A percentile compares a stretch with the other conserved stretches of the same genome.
These are phyloP conservation scores for Cercospora sesami DNA, from an alignment of 2,329 filamentous ascomycete species.

Conservation along the genomic window DNA sequence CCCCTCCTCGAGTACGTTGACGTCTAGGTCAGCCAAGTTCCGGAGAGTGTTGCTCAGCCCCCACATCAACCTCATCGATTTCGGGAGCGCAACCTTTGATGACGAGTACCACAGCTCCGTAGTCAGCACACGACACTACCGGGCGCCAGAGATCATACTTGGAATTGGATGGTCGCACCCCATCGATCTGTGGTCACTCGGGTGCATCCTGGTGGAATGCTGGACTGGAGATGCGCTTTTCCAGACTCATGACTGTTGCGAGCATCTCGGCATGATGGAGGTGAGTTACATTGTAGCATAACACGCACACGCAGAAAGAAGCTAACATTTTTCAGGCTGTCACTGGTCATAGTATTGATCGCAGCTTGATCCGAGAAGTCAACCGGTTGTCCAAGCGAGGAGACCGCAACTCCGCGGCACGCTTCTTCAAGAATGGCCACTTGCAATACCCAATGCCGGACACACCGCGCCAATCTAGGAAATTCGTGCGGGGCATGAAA, in stretches of 20 bases:
- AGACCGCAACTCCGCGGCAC: slow-evolving; percentile 34
- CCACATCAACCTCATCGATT: slow-evolving; percentile 67
- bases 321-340: slow-evolving; percentile 30
- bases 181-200: slow-evolving; percentile 70
- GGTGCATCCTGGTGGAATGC: slow-evolving; percentile 68
- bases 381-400: slow-evolving; percentile 32
- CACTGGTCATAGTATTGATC: slow-evolving; percentile 37
- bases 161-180: slow-evolving; percentile 68
- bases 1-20: slow-evolving; percentile 62
- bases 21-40: slow-evolving; percentile 59
- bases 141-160: slow-evolving; percentile 67
- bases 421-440: slow-evolving; percentile 46
- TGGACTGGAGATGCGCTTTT: slow-evolving; percentile 68
- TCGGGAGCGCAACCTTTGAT: slow-evolving; percentile 67
- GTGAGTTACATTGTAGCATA: slow-evolving; percentile 28
- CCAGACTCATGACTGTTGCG: slow-evolving; percentile 67
- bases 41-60: slow-evolving; percentile 64
- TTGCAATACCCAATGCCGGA: slow-evolving; percentile 65
- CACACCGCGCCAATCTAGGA: slow-evolving; percentile 62
- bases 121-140: slow-evolving; percentile 66
- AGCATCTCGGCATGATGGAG: slow-evolving; percentile 71
- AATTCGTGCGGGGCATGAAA: slow-evolving; percentile 70
- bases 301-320: neutral
- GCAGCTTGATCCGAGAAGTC: slow-evolving; percentile 38
- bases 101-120: slow-evolving; percentile 69